Percentiles rank a stretch among this genome's conserved stretches.
These are phyloP conservation scores for Debaryomycetaceae sp. DNA, from an alignment of 1,139 yeast genomes.

Conservation along the genomic window DNA sequence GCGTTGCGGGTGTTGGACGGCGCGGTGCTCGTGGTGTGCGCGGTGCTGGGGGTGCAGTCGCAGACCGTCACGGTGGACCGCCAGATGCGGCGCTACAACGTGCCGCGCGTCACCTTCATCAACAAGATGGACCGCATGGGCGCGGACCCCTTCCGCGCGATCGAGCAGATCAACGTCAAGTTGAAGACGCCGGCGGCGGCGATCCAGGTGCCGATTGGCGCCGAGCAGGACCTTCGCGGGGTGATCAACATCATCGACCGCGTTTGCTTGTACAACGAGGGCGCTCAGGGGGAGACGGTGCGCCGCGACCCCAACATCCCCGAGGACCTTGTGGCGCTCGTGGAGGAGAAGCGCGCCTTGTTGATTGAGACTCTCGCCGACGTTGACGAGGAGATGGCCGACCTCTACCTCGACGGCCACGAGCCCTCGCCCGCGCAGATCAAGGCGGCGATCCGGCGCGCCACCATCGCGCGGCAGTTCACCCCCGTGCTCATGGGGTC, in stretches of 20 bases:
- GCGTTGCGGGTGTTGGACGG: conserved; percentile 96
- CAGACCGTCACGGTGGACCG: conserved; percentile 98
- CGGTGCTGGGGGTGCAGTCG: conserved; percentile 96
- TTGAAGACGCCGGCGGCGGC: conserved; percentile 96
- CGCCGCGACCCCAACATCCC: conserved; percentile 63
- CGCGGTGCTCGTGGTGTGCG: conserved; percentile 96
- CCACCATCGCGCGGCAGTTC: conserved; percentile 94
- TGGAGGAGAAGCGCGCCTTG: conserved; percentile 76
- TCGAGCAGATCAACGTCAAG: conserved; percentile 83
- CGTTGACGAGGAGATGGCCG: conserved; percentile 96
- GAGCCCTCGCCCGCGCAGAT: conserved; percentile 84
- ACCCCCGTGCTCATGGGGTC: conserved; percentile 99
- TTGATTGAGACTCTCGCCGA: conserved; percentile 94
- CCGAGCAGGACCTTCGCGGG: conserved; percentile 80
- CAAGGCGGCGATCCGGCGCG: conserved; percentile 82
- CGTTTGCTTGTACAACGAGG: conserved; percentile 85
- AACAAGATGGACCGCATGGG: conserved; percentile 99
- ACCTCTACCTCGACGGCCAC: conserved; percentile 81
- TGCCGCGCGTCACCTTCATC: conserved; percentile 92
- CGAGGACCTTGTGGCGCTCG: conserved; percentile 65
- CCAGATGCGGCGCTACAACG: conserved; percentile 97
- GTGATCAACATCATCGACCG: conserved; percentile 87
- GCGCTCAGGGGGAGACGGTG: conserved; percentile 82
- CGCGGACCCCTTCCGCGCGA: conserved; percentile 92
- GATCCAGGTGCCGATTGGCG: conserved; percentile 94